These are phyloP conservation scores for Persicaria tinctoria DNA, from an alignment of 148 eudicot genomes.

Conservation along the genomic window DNA sequence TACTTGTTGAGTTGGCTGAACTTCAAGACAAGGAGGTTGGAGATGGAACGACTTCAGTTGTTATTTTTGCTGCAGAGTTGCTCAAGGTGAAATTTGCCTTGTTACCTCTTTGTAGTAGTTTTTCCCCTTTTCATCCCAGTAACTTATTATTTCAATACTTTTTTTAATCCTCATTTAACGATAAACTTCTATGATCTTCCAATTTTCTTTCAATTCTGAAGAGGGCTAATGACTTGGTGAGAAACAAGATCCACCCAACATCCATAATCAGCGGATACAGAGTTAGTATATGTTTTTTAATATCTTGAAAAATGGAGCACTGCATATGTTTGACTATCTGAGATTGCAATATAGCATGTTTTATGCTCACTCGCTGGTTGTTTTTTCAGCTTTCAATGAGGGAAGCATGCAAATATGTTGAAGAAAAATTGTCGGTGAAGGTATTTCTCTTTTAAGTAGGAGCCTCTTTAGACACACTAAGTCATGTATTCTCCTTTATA, in stretches of 20 bases:
- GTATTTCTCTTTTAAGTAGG: slow-evolving; percentile 28
- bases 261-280: slow-evolving; percentile 95
- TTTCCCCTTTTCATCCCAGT: neutral
- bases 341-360: neutral
- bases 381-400: slow-evolving; percentile 93
- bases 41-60: slow-evolving; percentile 99
- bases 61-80: slow-evolving; percentile 94
- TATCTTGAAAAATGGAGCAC: neutral
- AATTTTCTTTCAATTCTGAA: slow-evolving; percentile 25
- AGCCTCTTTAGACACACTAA: too few species aligned
- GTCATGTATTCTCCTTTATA: too few species aligned
- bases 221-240: slow-evolving; percentile 95
- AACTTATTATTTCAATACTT: neutral
- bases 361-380: slow-evolving; percentile 3
- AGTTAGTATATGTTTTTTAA: slow-evolving; percentile 28
- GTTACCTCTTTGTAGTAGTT: neutral
- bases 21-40: slow-evolving; percentile 99
- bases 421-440: slow-evolving; percentile 93
- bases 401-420: slow-evolving; percentile 97
- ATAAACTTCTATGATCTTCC: neutral
- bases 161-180: neutral
- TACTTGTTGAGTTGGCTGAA: slow-evolving; percentile 97
- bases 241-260: slow-evolving; percentile 94
- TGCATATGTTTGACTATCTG: neutral
- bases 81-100: slow-evolving; percentile 53